These are phyloP conservation scores for Tremella fuciformis DNA, from an alignment of 768 basidiomycete species.

Conservation along the genomic window DNA sequence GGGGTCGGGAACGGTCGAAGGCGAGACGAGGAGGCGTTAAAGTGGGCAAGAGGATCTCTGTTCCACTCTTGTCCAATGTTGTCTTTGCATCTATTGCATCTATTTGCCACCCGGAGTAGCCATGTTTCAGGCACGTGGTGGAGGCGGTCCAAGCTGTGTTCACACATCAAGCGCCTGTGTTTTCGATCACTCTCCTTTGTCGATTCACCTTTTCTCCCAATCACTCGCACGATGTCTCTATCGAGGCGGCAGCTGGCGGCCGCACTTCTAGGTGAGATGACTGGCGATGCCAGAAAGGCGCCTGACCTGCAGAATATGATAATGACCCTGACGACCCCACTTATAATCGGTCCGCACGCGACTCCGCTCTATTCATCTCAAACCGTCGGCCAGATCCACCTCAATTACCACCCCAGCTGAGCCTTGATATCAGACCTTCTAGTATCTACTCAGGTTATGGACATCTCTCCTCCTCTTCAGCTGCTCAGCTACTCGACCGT, in stretches of 20 bases:
- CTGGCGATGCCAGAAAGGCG: not conserved
- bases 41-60: too few relatives aligned
- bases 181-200: not conserved
- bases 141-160: too few relatives aligned
- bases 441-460: not conserved
- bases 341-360: constrained; percentile 51
- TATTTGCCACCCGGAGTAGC: too few relatives aligned
- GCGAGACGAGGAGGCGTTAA: constrained; percentile 3
- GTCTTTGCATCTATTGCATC: too few relatives aligned
- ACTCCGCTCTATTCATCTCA: constrained; percentile 31
- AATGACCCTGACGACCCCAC: constrained; percentile 73
- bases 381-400: constrained; percentile 16
- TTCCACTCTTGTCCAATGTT: too few relatives aligned
- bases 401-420: constrained; percentile 12
- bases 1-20: not conserved
- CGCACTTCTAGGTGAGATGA: constrained; percentile 66
- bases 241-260: constrained; percentile 84
- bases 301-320: constrained; percentile 70
- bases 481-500: not conserved
- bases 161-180: not conserved
- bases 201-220: not conserved
- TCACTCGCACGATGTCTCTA: constrained; percentile 55
- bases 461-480: not conserved
- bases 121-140: too few relatives aligned
- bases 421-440: not conserved